phyloP scores from a whole-genome alignment of 1,284 basidiomycete species.

The Ceratobasidium sp. region DNA sequence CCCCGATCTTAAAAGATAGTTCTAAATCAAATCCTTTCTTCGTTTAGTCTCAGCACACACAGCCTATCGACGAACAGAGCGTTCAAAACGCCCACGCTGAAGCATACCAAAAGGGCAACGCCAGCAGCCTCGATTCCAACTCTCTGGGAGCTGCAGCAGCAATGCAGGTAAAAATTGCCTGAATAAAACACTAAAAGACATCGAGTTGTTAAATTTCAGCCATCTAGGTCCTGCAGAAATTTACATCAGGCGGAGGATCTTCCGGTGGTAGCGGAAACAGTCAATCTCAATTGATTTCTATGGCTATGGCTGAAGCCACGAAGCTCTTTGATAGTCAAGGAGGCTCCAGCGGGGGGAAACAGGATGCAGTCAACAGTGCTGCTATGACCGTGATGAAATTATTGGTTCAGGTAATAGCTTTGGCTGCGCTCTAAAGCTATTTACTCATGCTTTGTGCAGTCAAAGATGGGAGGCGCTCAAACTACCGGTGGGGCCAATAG shows the following conservation, averaged over 20 bases:
- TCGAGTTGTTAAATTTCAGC: background rate
- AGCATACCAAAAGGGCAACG: slow-evolving; percentile 62
- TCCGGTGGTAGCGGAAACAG: slow-evolving; percentile 48
- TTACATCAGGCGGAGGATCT: slow-evolving; percentile 58
- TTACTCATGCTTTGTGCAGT: slow-evolving; percentile 10
- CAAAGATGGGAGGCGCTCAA: slow-evolving; percentile 43
- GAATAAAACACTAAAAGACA: background rate
- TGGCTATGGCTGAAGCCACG: slow-evolving; percentile 81
- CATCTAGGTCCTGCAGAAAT: slow-evolving; percentile 64
- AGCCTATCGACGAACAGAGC: slow-evolving; percentile 70
- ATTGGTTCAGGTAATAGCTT: slow-evolving; percentile 55
- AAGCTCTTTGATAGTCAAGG: slow-evolving; percentile 73
- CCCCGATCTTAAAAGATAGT: too few species aligned
- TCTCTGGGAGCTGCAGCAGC: slow-evolving; percentile 79
- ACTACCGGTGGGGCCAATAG: slow-evolving; percentile 45
- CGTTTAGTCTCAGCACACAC: slow-evolving; percentile 38
- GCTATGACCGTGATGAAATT: slow-evolving; percentile 86
- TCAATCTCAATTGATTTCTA: slow-evolving; percentile 67
- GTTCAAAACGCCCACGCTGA: slow-evolving; percentile 61
- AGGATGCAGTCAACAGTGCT: slow-evolving; percentile 81
- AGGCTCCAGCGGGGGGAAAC: slow-evolving; percentile 71
- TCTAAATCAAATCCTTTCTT: background rate
- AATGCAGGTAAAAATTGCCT: slow-evolving; percentile 61
- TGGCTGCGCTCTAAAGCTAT: too few species aligned
- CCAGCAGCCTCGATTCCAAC: slow-evolving; percentile 60